phyloP scores from a whole-genome alignment of 129 eudicot genomes.

The Gnaphalium uliginosum region DNA sequence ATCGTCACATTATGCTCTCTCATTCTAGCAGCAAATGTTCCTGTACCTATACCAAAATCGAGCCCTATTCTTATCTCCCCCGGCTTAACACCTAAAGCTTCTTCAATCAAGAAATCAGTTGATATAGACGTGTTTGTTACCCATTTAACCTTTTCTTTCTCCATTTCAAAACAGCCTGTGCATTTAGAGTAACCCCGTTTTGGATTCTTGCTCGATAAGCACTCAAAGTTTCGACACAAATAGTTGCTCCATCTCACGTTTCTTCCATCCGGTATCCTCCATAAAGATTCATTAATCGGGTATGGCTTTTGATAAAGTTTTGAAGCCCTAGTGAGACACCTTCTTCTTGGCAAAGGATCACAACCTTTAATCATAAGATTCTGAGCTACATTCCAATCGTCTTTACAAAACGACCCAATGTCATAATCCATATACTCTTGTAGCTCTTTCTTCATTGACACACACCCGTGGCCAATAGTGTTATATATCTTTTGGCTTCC shows the following conservation, averaged over 20 bases:
- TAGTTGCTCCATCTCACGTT: constrained; percentile 91
- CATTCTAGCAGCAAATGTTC: constrained; percentile 94
- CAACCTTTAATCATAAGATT: constrained; percentile 86
- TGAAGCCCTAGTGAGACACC: constrained; percentile 94
- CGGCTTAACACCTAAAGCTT: constrained; percentile 69
- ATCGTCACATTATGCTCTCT: constrained; percentile 78
- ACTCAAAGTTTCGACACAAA: constrained; percentile 76
- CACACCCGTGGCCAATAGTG: constrained; percentile 92
- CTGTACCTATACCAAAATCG: constrained; percentile 91
- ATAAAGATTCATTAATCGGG: constrained; percentile 79
- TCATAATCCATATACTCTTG: constrained; percentile 97
- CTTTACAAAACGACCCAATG: constrained; percentile 88
- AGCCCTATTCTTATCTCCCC: constrained; percentile 88
- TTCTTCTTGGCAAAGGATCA: constrained; percentile 92
- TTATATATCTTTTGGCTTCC: constrained; percentile 63
- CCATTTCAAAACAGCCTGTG: constrained; percentile 86
- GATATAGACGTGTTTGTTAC: constrained; percentile 53
- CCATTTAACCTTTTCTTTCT: constrained; percentile 87
- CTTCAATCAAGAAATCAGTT: constrained; percentile 63
- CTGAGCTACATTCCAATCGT: constrained; percentile 88
- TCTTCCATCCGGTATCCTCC: constrained; percentile 80
- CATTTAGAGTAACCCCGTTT: constrained; percentile 83
- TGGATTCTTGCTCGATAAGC: constrained; percentile 76
- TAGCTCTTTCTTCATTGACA: constrained; percentile 68
- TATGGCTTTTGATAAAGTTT: constrained; percentile 76